Percentiles rank a stretch among this genome's conserved stretches.
Conservation (phyloP, 176 grass and related monocot species). For the Carex kokanica region DNA sequence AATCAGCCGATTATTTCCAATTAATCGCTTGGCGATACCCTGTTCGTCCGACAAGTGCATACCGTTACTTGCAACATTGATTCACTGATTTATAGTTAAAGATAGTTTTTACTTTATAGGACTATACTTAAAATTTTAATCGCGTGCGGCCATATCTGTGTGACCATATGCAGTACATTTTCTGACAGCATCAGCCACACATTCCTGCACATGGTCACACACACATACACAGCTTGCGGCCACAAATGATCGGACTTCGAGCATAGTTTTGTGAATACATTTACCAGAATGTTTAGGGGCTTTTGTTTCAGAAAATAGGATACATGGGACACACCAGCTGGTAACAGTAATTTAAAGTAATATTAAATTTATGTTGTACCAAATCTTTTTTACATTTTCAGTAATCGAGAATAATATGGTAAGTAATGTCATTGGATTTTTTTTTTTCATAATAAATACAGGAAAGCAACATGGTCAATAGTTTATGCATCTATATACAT, state of each 20-base stretch:
- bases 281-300: neutral
- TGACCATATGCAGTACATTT: too few species aligned
- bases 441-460: neutral
- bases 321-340: neutral
- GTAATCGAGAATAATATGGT: neutral
- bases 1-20: too few species aligned
- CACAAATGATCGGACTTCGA: neutral
- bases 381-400: neutral
- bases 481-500: slow-evolving; percentile 21
- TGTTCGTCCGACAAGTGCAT: too few species aligned
- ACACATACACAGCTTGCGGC: neutral
- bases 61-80: too few species aligned
- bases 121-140: too few species aligned
- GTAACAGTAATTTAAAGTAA: too few species aligned
- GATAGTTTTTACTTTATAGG: neutral
- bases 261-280: neutral
- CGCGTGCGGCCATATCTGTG: too few species aligned
- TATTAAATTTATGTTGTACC: neutral
- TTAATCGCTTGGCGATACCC: too few species aligned
- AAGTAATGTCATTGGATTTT: neutral
- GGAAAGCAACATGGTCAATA: neutral
- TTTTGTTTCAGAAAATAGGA: neutral
- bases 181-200: too few species aligned
- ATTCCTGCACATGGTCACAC: too few species aligned
- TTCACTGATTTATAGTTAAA: neutral